These are phyloP conservation scores for Cylindrotheca closterium DNA, from an alignment of 108 stramenopile genomes.

Conservation along the genomic window DNA sequence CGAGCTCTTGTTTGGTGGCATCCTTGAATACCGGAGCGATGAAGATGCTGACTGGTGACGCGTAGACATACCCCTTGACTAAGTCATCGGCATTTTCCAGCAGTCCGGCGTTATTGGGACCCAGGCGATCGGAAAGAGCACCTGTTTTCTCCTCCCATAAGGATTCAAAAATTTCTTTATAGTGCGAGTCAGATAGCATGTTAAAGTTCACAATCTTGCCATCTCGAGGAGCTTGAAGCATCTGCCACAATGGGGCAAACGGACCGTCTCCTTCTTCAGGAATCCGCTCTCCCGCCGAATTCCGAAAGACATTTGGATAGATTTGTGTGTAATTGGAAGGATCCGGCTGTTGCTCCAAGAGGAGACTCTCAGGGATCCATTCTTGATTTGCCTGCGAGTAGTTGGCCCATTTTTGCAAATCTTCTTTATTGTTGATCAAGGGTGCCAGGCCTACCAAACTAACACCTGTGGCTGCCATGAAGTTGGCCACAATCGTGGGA, in stretches of 20 bases:
- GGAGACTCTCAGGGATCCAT: too few relatives aligned
- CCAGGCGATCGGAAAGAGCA: neutral
- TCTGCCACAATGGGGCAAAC: conserved; percentile 57
- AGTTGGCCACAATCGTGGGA: too few relatives aligned
- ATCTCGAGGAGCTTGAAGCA: conserved; percentile 39
- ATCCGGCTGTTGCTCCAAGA: too few relatives aligned
- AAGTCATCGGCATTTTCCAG: too few relatives aligned
- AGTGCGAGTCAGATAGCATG: conserved; percentile 37
- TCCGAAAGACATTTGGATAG: too few relatives aligned
- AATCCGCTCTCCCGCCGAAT: too few relatives aligned
- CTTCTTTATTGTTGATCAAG: neutral
- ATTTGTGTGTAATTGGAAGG: too few relatives aligned
- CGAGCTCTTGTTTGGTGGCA: conserved; percentile 1
- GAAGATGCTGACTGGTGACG: too few relatives aligned
- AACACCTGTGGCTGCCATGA: neutral
- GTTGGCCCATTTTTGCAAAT: conserved; percentile 2
- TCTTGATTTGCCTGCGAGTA: conserved; percentile 1
- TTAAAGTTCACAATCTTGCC: conserved; percentile 51
- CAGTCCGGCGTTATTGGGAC: too few relatives aligned
- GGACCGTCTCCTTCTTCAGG: conserved; percentile 2
- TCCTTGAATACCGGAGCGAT: too few relatives aligned
- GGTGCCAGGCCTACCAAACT: neutral
- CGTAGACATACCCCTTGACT: too few relatives aligned
- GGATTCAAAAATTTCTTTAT: conserved; percentile 35
- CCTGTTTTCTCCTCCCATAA: too few relatives aligned